A percentile compares a stretch with the other conserved stretches of the same genome.
These are phyloP conservation scores for Penicillium freii DNA, from an alignment of 2,329 filamentous ascomycete genomes.

Conservation along the genomic window DNA sequence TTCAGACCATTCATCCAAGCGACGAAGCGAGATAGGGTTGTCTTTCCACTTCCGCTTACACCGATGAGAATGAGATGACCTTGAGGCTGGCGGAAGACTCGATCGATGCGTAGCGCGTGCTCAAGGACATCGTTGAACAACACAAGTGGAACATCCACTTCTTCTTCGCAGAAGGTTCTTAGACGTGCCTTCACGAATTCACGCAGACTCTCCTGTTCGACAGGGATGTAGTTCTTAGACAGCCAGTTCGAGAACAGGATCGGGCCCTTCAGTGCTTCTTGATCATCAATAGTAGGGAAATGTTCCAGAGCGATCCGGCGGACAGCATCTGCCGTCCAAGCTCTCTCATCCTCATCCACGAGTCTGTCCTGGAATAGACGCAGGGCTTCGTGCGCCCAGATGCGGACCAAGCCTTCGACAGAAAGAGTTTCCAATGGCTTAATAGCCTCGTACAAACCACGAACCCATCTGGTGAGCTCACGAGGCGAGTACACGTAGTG, in stretches of 20 bases:
- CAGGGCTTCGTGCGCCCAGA: conserved; percentile 97
- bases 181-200: conserved; percentile 97
- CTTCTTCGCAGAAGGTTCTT: conserved; percentile 98
- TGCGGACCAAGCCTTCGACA: conserved; percentile 87
- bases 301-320: conserved; percentile 81
- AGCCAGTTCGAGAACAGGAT: conserved; percentile 99
- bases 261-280: conserved; percentile 82
- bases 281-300: conserved; percentile 94
- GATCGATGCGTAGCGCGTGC: conserved; percentile 95
- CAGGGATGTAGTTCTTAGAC: conserved; percentile 96
- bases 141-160: conserved; percentile 96
- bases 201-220: conserved; percentile 89
- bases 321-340: conserved; percentile 90
- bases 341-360: conserved; percentile 87
- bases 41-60: conserved; percentile 98
- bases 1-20: conserved; percentile 99
- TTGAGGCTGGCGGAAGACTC: conserved; percentile 97
- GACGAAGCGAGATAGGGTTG: conserved; percentile 93
- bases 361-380: conserved; percentile 96
- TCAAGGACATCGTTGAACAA: conserved; percentile 99
- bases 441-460: conserved; percentile 96
- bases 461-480: conserved; percentile 96
- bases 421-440: conserved; percentile 83
- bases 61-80: conserved; percentile 97
- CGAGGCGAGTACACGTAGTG: conserved; percentile 99